Evolutionary conservation across 306 rosid genomes (phyloP).

Genomic region (Pyrus communis): DNA sequence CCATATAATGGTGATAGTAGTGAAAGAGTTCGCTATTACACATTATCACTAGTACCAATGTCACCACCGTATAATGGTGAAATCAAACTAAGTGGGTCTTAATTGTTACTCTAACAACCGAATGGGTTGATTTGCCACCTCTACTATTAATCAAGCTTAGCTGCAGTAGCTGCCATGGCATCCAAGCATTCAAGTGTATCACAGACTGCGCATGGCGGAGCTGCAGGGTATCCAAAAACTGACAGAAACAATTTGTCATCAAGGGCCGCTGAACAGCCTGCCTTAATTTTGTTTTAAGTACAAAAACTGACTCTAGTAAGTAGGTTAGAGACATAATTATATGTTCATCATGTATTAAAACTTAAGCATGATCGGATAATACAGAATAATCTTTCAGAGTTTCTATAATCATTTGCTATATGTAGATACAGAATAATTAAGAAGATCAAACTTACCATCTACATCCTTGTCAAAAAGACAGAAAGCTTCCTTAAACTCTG

Average conservation of each 20-base stretch:
- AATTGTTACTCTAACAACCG: too few species aligned
- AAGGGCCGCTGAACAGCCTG: background rate
- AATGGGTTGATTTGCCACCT: too few species aligned
- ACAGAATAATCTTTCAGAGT: background rate
- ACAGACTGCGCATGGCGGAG: background rate
- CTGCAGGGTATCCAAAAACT: background rate
- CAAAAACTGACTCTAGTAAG: background rate
- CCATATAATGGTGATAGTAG: background rate
- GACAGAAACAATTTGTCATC: background rate
- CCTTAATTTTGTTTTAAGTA: background rate
- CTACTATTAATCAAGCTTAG: background rate
- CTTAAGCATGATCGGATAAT: background rate
- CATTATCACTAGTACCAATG: too few species aligned
- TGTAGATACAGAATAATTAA: background rate
- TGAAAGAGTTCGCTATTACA: too few species aligned
- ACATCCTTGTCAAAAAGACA: slow-evolving; percentile 57
- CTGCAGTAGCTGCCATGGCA: background rate
- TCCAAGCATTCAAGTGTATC: background rate
- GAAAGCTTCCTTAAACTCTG: slow-evolving; percentile 59
- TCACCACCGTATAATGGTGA: background rate
- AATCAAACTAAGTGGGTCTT: too few species aligned
- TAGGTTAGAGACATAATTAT: background rate
- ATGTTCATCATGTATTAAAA: background rate
- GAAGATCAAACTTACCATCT: slow-evolving; percentile 33
- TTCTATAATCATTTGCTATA: background rate